Percentiles rank a stretch among this genome's conserved stretches.
phyloP scores from a whole-genome alignment of 805 yeast genomes.

The Schizosaccharomyces octosporus region DNA sequence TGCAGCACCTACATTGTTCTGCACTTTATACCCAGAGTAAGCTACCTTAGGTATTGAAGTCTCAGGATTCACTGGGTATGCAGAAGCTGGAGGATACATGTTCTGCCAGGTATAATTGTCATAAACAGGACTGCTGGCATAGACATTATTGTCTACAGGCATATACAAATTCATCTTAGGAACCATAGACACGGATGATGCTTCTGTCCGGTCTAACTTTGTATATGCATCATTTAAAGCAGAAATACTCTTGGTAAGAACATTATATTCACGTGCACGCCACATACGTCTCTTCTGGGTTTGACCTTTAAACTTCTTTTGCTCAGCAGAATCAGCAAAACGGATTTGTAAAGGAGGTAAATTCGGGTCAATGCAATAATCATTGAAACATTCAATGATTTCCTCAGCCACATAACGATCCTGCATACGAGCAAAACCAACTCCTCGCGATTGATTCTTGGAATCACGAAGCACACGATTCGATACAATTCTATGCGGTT shows the following conservation, averaged over 20 bases:
- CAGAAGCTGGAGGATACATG: background rate
- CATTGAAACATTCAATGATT: constrained; percentile 7
- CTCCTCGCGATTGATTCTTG: constrained; percentile 9
- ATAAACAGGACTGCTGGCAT: background rate
- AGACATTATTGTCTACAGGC: background rate
- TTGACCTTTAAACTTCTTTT: constrained; percentile 8
- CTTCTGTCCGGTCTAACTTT: background rate
- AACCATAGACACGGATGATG: background rate
- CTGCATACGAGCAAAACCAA: constrained; percentile 9
- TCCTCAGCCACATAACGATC: constrained; percentile 7
- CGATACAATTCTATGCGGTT: constrained; percentile 6
- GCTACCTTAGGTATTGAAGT: background rate
- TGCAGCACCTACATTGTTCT: background rate
- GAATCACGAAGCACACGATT: constrained; percentile 8
- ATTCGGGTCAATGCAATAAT: constrained; percentile 7
- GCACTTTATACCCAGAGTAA: too few relatives aligned
- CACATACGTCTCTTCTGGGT: constrained; percentile 9
- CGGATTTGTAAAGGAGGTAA: constrained; percentile 9
- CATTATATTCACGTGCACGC: constrained; percentile 10
- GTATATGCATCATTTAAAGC: constrained; percentile 3
- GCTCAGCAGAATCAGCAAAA: constrained; percentile 10
- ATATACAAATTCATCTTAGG: background rate
- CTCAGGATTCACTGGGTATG: background rate
- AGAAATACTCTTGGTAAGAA: constrained; percentile 2
- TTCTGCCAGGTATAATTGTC: background rate